A percentile compares a stretch with the other conserved stretches of the same genome.
phyloP scores from a whole-genome alignment of 345 rosid species.

The Excoecaria cochinchinensis region DNA sequence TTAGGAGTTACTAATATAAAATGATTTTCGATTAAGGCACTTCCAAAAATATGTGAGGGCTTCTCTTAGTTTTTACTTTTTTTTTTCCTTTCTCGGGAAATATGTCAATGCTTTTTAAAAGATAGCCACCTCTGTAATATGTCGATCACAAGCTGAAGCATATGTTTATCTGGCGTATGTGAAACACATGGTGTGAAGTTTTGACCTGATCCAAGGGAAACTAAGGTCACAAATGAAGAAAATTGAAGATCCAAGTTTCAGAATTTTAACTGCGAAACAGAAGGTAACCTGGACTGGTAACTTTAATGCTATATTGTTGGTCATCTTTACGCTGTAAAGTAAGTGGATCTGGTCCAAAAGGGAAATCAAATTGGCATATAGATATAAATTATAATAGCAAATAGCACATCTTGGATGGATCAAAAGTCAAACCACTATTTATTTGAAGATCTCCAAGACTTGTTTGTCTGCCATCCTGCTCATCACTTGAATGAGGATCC shows the following conservation, averaged over 20 bases:
- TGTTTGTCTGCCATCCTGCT: conserved; percentile 20
- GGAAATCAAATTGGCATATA: conserved; percentile 7
- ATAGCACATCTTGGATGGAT: conserved; percentile 1
- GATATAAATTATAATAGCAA: neutral
- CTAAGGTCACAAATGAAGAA: conserved; percentile 15
- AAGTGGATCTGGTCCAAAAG: conserved; percentile 24
- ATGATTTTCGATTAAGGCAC: neutral
- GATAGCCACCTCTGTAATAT: conserved; percentile 52
- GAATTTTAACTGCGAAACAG: conserved; percentile 12
- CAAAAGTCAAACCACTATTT: conserved; percentile 27
- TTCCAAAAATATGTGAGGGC: neutral
- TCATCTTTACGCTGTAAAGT: conserved; percentile 7
- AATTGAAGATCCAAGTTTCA: conserved; percentile 8
- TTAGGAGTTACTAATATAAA: neutral
- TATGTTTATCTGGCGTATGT: conserved; percentile 43
- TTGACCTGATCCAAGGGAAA: conserved; percentile 32
- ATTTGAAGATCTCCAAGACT: conserved; percentile 19
- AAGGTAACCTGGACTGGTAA: conserved; percentile 23
- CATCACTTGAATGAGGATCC: conserved; percentile 16
- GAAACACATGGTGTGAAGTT: conserved; percentile 16
- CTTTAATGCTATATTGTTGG: conserved; percentile 19
- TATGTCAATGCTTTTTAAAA: neutral
- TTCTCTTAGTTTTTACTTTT: neutral
- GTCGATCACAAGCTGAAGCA: conserved; percentile 47
- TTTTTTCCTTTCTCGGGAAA: neutral